A percentile compares a stretch with the other conserved stretches of the same genome.
Conservation (phyloP, 1,139 yeast species). For the Magnusiomyces suaveolens region DNA sequence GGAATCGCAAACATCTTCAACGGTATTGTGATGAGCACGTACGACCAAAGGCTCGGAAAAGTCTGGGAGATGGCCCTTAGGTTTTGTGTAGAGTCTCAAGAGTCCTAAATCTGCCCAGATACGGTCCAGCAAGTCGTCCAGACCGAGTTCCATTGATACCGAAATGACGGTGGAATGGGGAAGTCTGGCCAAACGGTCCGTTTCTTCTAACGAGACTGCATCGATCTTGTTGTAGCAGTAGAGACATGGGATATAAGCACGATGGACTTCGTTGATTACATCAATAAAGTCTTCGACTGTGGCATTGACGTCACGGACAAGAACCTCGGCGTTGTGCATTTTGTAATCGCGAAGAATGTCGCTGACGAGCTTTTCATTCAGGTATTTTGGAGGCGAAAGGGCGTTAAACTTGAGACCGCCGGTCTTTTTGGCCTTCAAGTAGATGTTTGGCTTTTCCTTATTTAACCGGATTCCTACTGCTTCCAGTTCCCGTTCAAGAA, state of each 20-base stretch:
- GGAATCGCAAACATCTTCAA: conserved; percentile 83
- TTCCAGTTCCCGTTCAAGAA: conserved; percentile 81
- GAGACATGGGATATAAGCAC: conserved; percentile 90
- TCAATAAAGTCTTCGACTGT: conserved; percentile 93
- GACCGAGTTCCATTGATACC: conserved; percentile 77
- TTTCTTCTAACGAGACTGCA: conserved; percentile 90
- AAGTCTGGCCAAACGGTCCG: conserved; percentile 80
- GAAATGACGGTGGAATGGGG: conserved; percentile 92
- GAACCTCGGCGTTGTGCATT: conserved; percentile 85
- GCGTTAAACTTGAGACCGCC: conserved; percentile 87
- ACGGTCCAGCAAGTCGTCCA: conserved; percentile 79
- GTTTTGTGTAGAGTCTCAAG: conserved; percentile 75
- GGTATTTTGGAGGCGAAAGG: conserved; percentile 68
- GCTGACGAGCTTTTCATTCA: conserved; percentile 72
- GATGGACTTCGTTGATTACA: conserved; percentile 75
- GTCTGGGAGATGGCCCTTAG: conserved; percentile 72
- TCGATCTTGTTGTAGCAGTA: conserved; percentile 91
- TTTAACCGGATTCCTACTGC: conserved; percentile 89
- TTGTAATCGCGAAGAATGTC: conserved; percentile 77
- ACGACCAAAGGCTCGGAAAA: conserved; percentile 89
- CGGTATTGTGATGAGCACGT: conserved; percentile 57
- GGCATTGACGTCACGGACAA: conserved; percentile 70
- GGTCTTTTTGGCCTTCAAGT: conserved; percentile 67
- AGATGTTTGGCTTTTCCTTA: conserved; percentile 69
- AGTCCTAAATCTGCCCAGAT: conserved; percentile 85